Evolutionary conservation across 1,284 basidiomycete genomes (phyloP).

Genomic region (Pseudozyma thailandica): DNA sequence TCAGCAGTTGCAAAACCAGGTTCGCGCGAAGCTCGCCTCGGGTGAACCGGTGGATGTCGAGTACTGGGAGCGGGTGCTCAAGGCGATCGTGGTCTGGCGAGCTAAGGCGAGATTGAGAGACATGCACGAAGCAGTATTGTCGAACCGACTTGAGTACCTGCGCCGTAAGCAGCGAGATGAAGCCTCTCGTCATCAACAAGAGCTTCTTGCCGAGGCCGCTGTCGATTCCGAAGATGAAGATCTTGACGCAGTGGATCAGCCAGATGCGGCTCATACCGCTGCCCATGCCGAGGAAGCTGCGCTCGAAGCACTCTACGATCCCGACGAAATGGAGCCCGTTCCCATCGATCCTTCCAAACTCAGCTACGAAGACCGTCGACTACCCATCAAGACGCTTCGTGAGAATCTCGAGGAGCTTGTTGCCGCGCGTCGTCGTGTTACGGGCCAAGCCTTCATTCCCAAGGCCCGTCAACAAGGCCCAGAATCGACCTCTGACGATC

Average conservation of each 20-base stretch:
- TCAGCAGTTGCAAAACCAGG: slow-evolving; percentile 81
- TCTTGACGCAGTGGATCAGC: slow-evolving; percentile 69
- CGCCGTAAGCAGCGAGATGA: slow-evolving; percentile 94
- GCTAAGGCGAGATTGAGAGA: slow-evolving; percentile 93
- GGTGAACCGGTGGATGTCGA: slow-evolving; percentile 96
- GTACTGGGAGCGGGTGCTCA: slow-evolving; percentile 94
- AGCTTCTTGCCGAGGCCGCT: slow-evolving; percentile 75
- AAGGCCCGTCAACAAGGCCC: slow-evolving; percentile 14
- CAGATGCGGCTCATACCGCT: slow-evolving; percentile 70
- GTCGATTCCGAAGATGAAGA: slow-evolving; percentile 32
- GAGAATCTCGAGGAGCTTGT: slow-evolving; percentile 47
- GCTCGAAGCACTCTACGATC: slow-evolving; percentile 72
- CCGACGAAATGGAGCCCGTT: slow-evolving; percentile 60
- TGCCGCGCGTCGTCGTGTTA: slow-evolving; percentile 46
- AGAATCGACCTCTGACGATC: slow-evolving; percentile 15
- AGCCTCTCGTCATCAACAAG: slow-evolving; percentile 88
- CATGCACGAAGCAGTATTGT: slow-evolving; percentile 93
- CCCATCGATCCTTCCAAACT: slow-evolving; percentile 37
- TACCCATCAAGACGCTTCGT: slow-evolving; percentile 34
- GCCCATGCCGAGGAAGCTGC: slow-evolving; percentile 65
- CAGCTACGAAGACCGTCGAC: slow-evolving; percentile 50
- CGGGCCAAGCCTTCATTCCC: slow-evolving; percentile 51
- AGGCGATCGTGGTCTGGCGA: slow-evolving; percentile 95
- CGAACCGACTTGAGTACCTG: slow-evolving; percentile 93
- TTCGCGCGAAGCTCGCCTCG: slow-evolving; percentile 86